Evolutionary conservation across 495 filamentous ascomycete genomes (phyloP), one percentile per base, ranked within the genome.

Genomic region (Amphirosellinia nigrospora): DNA sequence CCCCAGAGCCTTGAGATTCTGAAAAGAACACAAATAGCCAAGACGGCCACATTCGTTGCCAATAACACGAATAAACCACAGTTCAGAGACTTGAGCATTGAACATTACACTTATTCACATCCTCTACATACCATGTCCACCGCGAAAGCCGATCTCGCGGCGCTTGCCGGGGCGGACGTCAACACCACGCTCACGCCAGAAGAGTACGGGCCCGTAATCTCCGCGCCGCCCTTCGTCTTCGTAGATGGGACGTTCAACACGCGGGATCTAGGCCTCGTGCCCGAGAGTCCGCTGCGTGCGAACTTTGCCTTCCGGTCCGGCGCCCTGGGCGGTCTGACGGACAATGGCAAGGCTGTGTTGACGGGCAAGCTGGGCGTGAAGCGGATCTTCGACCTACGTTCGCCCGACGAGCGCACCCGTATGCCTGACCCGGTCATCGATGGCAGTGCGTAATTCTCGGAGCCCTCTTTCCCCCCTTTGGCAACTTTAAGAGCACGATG

Each of bases 241-340:
- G 70, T 89, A 64, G 82, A 84, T 10, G 85, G 85, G 32, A 80
- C 78, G 32, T 81, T 84, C 77, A 89, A 90, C 74, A 79, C 87
- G 39, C 87, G 87, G 52, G 86, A 87, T 67, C 70, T 89, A 38
- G 87, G 86, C 71, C 81, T 81, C 41, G 79, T 83, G 4, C 75
- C 80, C 56, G 82, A 77, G 65, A 78, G 75, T 38, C 79, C 75
- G 2, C 53, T 89, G 30, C 81, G 82, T 7, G 75, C 82, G 0
- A 81, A 83, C 50, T 81, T 79, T 64, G 79, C 82, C 55, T 89
- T 83, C 78, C 89, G 85, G 66, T 87, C 83, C 5, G 88, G 85
- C 59, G 79, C 81, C 0, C 75, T 87, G 11, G 72, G 75, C 0
- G 77, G 70, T 58, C 61, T 87, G 30, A 71, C 62, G n/a, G 68